phyloP scores from a whole-genome alignment of 2,329 filamentous ascomycete genomes.

The Aureobasidium subglaciale region DNA sequence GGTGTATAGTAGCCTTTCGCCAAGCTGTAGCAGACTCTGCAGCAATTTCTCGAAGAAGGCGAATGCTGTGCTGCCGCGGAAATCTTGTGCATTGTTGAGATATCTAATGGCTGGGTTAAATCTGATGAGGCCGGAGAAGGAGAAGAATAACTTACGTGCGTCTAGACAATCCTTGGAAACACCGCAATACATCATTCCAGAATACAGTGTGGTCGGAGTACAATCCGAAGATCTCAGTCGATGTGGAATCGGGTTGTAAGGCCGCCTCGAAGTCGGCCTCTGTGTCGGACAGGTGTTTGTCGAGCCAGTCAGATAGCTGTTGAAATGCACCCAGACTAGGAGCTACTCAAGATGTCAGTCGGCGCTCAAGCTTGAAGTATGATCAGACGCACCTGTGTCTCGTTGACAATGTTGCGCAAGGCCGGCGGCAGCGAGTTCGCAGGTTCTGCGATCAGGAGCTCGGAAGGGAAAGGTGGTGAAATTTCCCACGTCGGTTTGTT shows the following conservation, averaged over 20 bases:
- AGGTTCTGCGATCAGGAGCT: not conserved
- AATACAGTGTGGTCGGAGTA: slow-evolving; percentile 18
- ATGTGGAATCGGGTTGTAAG: slow-evolving; percentile 15
- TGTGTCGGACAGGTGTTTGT: slow-evolving; percentile 19
- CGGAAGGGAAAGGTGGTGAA: not conserved
- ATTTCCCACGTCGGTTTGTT: not conserved
- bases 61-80: not conserved
- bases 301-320: slow-evolving; percentile 18
- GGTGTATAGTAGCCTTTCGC: not conserved
- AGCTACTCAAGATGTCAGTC: not conserved
- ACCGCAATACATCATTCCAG: slow-evolving; percentile 19
- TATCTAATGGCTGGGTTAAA: not conserved
- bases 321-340: not conserved
- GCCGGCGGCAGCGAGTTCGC: not conserved
- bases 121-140: not conserved
- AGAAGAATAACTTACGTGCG: slow-evolving; percentile 20
- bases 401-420: not conserved
- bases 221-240: not conserved
- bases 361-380: too few species aligned
- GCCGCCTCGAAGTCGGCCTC: slow-evolving; percentile 18
- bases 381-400: not conserved
- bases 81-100: not conserved
- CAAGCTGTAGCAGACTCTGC: not conserved
- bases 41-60: not conserved
- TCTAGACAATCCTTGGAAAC: not conserved